These are phyloP conservation scores for Cardamine chenopodiifolia DNA, from an alignment of 345 rosid genomes.

Conservation along the genomic window DNA sequence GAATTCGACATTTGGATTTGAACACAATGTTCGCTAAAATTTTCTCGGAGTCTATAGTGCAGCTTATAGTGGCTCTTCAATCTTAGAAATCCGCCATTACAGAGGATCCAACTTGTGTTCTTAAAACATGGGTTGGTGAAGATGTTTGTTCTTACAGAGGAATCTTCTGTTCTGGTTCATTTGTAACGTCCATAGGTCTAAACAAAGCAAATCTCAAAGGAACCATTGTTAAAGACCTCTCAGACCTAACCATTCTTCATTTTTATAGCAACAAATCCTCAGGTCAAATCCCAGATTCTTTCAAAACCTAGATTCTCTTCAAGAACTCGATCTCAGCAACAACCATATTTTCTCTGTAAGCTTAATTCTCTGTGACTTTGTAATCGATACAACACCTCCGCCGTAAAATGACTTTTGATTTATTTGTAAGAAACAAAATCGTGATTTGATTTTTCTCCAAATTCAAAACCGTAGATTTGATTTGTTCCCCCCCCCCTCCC, in stretches of 20 bases:
- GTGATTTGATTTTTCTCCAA: no score
- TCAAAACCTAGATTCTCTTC: slow-evolving; percentile 59
- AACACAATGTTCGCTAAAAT: no score
- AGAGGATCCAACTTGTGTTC: slow-evolving; percentile 69
- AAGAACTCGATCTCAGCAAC: slow-evolving; percentile 88
- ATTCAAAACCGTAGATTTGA: no score
- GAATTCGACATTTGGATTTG: no score
- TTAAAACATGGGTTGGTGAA: slow-evolving; percentile 78
- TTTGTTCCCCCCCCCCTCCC: no score
- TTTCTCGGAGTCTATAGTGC: no score
- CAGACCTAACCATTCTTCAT: slow-evolving; percentile 69
- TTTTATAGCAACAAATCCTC: slow-evolving; percentile 78
- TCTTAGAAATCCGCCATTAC: slow-evolving; percentile 81
- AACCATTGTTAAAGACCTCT: slow-evolving; percentile 62
- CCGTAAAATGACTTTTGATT: no score
- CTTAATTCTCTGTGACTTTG: no score
- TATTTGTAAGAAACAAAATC: no score
- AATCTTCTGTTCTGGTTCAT: slow-evolving; percentile 57
- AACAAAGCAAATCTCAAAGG: slow-evolving; percentile 84
- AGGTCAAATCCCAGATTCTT: slow-evolving; percentile 64
- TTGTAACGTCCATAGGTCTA: slow-evolving; percentile 64
- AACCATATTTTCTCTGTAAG: no score
- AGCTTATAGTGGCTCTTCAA: slow-evolving; percentile 80
- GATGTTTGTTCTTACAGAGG: slow-evolving; percentile 84
- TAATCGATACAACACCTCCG: no score